Conservation (phyloP, 169 alveolate genomes). For the Plasmodium malariae region DNA sequence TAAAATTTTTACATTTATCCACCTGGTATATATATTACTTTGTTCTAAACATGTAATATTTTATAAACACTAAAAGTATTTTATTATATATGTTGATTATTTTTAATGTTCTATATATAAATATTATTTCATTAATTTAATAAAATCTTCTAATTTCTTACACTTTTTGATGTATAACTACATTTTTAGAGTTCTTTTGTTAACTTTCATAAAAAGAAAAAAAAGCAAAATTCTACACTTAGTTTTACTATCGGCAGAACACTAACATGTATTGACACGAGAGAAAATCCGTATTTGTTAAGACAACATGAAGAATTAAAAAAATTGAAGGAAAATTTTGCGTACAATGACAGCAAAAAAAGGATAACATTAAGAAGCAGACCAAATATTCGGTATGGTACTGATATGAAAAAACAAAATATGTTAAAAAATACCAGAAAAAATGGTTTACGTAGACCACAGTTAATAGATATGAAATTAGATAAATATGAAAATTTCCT, state of each 20-base stretch:
- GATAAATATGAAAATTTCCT: neutral
- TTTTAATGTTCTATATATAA: neutral
- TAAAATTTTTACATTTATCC: neutral
- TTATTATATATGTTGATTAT: neutral
- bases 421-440: neutral
- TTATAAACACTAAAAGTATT: neutral
- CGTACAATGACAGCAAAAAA: neutral
- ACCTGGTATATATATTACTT: neutral
- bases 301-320: neutral
- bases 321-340: neutral
- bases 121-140: neutral
- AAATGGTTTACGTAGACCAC: neutral
- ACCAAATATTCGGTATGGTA: neutral
- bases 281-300: neutral
- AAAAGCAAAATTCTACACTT: neutral
- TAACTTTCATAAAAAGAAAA: neutral
- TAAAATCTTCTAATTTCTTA: neutral
- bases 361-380: neutral
- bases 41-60: neutral
- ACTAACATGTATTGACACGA: neutral
- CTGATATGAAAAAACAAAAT: neutral
- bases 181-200: neutral
- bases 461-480: constrained; percentile 5
- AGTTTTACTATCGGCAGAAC: neutral
- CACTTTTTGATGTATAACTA: neutral